Evolutionary conservation across 768 basidiomycete species (phyloP), one percentile per base, ranked within the genome.

Genomic region (Pulveroboletus sp.): DNA sequence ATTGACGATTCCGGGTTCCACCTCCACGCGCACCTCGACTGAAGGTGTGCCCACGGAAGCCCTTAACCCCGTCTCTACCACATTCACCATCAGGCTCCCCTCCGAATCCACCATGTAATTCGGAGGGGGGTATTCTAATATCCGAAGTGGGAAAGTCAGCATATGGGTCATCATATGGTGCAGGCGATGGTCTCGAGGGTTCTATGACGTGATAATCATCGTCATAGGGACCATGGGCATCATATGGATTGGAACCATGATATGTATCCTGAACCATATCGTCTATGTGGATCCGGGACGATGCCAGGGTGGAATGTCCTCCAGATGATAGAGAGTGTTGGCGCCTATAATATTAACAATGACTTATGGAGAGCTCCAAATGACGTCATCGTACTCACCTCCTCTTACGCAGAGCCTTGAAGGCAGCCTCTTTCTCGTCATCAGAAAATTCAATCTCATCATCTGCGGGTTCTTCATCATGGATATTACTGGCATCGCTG

Each of bases 381-480:
- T 12, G 54, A 43, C 27, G 29, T 29, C 51, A 56, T 24, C 17
- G 23, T 50, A 62, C 78, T 42, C 52, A 85, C 85, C 75, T 82
- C 56, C 75, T 74, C 60, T 85, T 88, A 39, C 78, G 59, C 41
- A 72, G 72, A 42, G 72, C 72, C 69, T 79, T 89, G 62, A 84
- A 78, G 24, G 81, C 83, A 16, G 82, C 81, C 66, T 98, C 95
- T 46, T 84, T 78, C 65, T 98, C 95, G 57, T 98, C 95, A 56
- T 98, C 95, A 4, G 90, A 93, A 68, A 94, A 98, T 63, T 98
- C 95, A 25, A 90, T 61, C 62, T 97, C 95, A 47, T 91, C 81
- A 17, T 90, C 93, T 2, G 75, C 88, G 3, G 90, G 85, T 64
- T 98, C 95, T 68, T 98, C 95, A 62, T 98, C 95, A 56, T 93